These are phyloP conservation scores for Colletotrichum higginsianum DNA, from an alignment of 2,329 filamentous ascomycete genomes.

Conservation along the genomic window DNA sequence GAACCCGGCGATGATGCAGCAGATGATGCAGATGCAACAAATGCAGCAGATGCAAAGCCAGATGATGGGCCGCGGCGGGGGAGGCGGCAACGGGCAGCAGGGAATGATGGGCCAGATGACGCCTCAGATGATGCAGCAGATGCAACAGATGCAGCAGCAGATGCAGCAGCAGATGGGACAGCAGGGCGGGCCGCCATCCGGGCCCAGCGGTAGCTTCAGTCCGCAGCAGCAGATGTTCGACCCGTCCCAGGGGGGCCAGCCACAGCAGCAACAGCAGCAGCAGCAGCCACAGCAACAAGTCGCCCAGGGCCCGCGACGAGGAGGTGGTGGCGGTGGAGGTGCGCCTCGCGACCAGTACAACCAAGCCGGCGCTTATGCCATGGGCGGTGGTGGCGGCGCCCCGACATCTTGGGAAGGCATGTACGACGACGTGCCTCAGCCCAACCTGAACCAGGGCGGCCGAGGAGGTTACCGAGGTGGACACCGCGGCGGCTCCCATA, in stretches of 20 bases:
- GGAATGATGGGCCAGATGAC: constrained; percentile 61
- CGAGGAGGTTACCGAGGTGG: constrained; percentile 54
- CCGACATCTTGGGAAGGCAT: constrained; percentile 97
- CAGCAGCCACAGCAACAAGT: constrained; percentile 20
- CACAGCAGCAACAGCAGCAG: constrained; percentile 43
- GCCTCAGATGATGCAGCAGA: constrained; percentile 73
- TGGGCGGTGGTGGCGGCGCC: constrained; percentile 68
- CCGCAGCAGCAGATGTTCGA: constrained; percentile 48
- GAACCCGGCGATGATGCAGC: constrained; percentile 84
- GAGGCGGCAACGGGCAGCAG: constrained; percentile 53
- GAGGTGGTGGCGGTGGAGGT: constrained; percentile 36
- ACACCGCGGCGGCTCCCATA: constrained; percentile 54
- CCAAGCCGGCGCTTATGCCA: constrained; percentile 49
- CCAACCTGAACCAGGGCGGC: constrained; percentile 72
- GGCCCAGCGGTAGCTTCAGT: constrained; percentile 45
- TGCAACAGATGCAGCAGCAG: constrained; percentile 70
- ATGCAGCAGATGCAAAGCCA: constrained; percentile 69
- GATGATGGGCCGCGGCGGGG: constrained; percentile 63
- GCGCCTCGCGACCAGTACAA: constrained; percentile 49
- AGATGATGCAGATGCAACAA: constrained; percentile 82
- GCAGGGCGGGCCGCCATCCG: constrained; percentile 39
- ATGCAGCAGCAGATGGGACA: constrained; percentile 53
- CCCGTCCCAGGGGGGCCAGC: constrained; percentile 42
- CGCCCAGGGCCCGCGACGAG: constrained; percentile 49
- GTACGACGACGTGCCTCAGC: constrained; percentile 96